phyloP scores from a whole-genome alignment of 768 basidiomycete species.

The Peribolospora baueri region DNA sequence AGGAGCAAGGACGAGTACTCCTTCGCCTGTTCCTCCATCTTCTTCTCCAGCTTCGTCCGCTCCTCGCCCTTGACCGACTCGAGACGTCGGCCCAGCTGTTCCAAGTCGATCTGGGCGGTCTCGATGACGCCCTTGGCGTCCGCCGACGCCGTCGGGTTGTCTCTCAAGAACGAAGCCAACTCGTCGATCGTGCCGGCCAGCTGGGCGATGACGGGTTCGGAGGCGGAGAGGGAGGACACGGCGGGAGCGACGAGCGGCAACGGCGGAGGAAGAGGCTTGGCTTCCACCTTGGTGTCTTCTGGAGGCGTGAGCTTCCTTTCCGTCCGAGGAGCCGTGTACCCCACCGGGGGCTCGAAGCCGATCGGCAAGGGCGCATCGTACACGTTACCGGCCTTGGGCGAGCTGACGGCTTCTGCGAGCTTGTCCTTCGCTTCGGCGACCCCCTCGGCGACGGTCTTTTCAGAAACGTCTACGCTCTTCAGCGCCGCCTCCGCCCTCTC shows the following conservation, averaged over 20 bases:
- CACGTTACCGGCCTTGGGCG: background rate
- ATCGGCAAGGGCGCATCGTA: constrained; percentile 39
- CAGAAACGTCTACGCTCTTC: constrained; percentile 13
- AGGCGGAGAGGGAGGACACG: constrained; percentile 41
- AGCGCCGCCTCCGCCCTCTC: constrained; percentile 49
- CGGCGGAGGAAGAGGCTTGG: constrained; percentile 8
- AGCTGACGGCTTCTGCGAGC: constrained; percentile 1
- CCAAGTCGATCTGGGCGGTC: constrained; percentile 55
- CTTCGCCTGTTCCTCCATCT: constrained; percentile 54
- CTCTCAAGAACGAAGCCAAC: constrained; percentile 57
- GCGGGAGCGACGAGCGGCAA: constrained; percentile 63
- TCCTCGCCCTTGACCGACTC: constrained; percentile 61
- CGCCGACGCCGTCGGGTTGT: constrained; percentile 35
- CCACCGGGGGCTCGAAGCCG: constrained; percentile 81
- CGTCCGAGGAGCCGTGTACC: constrained; percentile 43
- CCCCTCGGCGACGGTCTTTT: constrained; percentile 11
- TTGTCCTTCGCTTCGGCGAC: constrained; percentile 2
- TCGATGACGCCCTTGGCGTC: constrained; percentile 46
- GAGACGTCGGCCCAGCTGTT: constrained; percentile 47
- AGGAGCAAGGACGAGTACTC: constrained; percentile 62
- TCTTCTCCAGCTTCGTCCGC: constrained; percentile 34
- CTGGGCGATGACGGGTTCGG: constrained; percentile 80
- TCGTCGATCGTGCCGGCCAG: constrained; percentile 81
- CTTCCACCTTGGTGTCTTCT: constrained; percentile 15
- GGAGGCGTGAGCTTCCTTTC: constrained; percentile 16